Conservation (phyloP, 345 rosid species). For the Boechera divaricarpa region DNA sequence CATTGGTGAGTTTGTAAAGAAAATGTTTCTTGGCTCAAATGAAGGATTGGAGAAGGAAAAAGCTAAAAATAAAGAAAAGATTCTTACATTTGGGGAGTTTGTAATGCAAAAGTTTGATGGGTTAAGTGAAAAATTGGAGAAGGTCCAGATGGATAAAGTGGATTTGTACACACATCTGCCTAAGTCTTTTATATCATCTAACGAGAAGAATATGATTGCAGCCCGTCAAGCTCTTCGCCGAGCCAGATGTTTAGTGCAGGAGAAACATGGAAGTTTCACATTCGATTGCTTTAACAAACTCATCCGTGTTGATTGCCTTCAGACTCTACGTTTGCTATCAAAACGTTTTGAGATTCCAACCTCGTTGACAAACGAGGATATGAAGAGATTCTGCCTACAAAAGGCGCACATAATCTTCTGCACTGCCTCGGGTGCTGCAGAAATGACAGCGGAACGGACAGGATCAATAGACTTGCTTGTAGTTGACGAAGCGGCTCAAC, state of each 20-base stretch:
- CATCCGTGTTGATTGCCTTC: not conserved
- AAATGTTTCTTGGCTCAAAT: not conserved
- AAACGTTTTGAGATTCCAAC: not conserved
- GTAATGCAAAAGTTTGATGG: constrained; percentile 10
- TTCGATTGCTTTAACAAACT: not conserved
- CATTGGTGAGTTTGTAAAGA: constrained; percentile 28
- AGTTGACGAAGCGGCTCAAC: no score
- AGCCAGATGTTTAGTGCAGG: not conserved
- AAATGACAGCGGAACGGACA: no score
- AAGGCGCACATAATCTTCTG: no score
- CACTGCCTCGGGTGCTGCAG: no score
- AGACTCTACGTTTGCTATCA: constrained; percentile 25
- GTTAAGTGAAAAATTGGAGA: constrained; percentile 20
- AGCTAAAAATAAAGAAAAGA: not conserved
- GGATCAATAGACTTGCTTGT: no score
- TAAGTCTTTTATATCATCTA: constrained; percentile 33
- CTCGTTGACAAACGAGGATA: not conserved
- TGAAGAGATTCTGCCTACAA: no score
- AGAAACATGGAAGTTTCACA: not conserved
- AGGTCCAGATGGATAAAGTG: constrained; percentile 9
- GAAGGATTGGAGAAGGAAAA: constrained; percentile 3
- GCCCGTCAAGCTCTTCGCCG: constrained; percentile 33
- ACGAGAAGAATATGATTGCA: constrained; percentile 25
- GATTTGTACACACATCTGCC: constrained; percentile 48
- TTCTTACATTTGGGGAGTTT: constrained; percentile 37